Conservation (phyloP, 129 eudicot genomes). For the Artemisia argyi region DNA sequence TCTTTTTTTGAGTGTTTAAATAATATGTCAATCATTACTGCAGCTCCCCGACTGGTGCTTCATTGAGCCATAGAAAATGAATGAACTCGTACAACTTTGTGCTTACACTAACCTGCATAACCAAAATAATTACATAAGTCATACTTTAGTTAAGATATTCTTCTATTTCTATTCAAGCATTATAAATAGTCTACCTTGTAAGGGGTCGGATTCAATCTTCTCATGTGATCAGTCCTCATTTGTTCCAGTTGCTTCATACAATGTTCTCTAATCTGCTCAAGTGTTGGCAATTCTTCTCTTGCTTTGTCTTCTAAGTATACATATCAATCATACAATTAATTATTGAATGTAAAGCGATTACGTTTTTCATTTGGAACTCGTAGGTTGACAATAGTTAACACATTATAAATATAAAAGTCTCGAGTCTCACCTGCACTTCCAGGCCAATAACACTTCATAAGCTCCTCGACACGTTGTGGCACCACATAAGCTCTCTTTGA, state of each 20-base stretch:
- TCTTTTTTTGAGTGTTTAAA: background rate
- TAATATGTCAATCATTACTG: slow-evolving; percentile 38
- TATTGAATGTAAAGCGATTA: background rate
- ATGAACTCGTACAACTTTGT: slow-evolving; percentile 90
- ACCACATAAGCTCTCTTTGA: slow-evolving; percentile 99
- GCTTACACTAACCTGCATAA: slow-evolving; percentile 91
- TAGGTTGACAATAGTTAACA: background rate
- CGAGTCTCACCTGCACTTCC: slow-evolving; percentile 66
- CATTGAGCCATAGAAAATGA: slow-evolving; percentile 98
- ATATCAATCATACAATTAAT: background rate
- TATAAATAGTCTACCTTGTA: slow-evolving; percentile 60
- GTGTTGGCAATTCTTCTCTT: slow-evolving; percentile 80
- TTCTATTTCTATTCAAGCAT: background rate
- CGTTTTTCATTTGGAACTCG: background rate
- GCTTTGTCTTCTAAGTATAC: slow-evolving; percentile 43
- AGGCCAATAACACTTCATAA: slow-evolving; percentile 92
- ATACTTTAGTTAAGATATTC: background rate
- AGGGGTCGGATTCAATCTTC: slow-evolving; percentile 97
- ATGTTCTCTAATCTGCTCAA: slow-evolving; percentile 67
- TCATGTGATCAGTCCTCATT: slow-evolving; percentile 98
- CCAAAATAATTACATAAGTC: background rate
- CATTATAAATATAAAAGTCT: background rate
- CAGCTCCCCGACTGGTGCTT: slow-evolving; percentile 97
- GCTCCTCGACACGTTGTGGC: slow-evolving; percentile 94
- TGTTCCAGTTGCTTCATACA: slow-evolving; percentile 86